Evolutionary conservation across 371 early-diverging fungal genomes (phyloP), one percentile per base, ranked within the genome.

Genomic region (Mucor lusitanicus): DNA sequence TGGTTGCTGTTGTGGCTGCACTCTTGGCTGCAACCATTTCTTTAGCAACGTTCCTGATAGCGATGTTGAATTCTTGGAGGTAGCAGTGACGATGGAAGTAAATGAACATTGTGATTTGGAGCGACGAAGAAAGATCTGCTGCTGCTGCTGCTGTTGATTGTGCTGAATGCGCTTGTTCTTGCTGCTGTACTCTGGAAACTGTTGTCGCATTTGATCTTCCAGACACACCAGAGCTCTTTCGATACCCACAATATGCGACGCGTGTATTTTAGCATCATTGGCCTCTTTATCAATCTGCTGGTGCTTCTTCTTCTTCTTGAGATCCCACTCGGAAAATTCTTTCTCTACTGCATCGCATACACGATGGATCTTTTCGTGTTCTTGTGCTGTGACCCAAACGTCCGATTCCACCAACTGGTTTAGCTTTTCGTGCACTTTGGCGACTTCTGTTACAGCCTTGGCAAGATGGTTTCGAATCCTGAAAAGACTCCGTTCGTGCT

Each of bases 201-300:
- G 59, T 13, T 11, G 11, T 13, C 30, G 40, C 61, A 70, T 70
- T 17, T 65, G 56, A 12, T 61, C 27, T 28, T 65, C 59, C 6
- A 65, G 40, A 25, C 62, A 61, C 0, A 65, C 3, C 21, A 70
- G 30, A 6, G 65, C 70, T 17, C 70, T 32, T 32, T 70, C 70
- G 9, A 70, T 70, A 6, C 70, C 70, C n/a, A 70, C 57, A n/a
- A 70, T 40, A 61, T 70, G 70, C 3, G 65, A 60, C 1, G 70
- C 70, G 33, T 61, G 53, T 9, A 57, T 3, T 25, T 70, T 60
- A 0, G 70, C 70, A 6, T 61, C 50, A 25, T 65, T 58, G 9
- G 65, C 62, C 39, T 65, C 70, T 50, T 65, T 19, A 8, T 55
- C 61, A 57, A 70, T 70, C 15, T 25, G 30, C 9, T 61, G 13